phyloP scores from a whole-genome alignment of 495 filamentous ascomycete genomes.

The Aspergillus saccharolyticus region DNA sequence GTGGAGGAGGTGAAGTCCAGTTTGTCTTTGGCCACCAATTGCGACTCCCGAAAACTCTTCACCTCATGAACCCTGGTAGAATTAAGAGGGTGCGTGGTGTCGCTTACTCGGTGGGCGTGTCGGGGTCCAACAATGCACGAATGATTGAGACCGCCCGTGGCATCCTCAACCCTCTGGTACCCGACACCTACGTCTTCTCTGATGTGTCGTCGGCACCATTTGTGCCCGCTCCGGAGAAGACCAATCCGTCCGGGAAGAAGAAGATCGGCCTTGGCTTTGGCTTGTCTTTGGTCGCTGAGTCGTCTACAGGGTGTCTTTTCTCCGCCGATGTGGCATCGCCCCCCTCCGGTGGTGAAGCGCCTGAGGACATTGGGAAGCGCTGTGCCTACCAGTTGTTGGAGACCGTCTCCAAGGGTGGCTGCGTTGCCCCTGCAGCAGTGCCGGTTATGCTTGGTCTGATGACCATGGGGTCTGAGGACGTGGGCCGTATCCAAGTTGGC shows the following conservation, averaged over 20 bases:
- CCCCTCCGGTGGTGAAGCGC: conserved; percentile 72
- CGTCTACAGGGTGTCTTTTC: conserved; percentile 75
- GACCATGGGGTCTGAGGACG: conserved; percentile 86
- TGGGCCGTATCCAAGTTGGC: conserved; percentile 55
- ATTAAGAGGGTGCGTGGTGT: conserved; percentile 89
- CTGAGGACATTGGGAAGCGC: conserved; percentile 83
- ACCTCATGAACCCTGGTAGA: conserved; percentile 76
- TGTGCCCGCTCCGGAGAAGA: conserved; percentile 56
- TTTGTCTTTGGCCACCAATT: conserved; percentile 88
- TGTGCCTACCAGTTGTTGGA: conserved; percentile 90
- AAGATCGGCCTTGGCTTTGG: conserved; percentile 85
- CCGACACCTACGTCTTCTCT: conserved; percentile 82
- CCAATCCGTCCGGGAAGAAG: conserved; percentile 55
- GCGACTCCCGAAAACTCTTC: conserved; percentile 87
- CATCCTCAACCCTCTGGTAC: conserved; percentile 76
- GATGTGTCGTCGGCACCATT: conserved; percentile 71
- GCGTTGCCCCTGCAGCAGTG: conserved; percentile 63
- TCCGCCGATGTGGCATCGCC: conserved; percentile 81
- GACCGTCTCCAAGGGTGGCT: conserved; percentile 73
- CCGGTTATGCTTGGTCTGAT: conserved; percentile 77
- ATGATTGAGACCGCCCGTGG: conserved; percentile 91
- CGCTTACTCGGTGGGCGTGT: conserved; percentile 85
- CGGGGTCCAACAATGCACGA: conserved; percentile 84
- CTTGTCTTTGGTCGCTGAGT: conserved; percentile 84
- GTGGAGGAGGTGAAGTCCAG: conserved; percentile 88